Evolutionary conservation across 2,329 filamentous ascomycete species (phyloP).

Genomic region (Alternaria novae-zelandiae): DNA sequence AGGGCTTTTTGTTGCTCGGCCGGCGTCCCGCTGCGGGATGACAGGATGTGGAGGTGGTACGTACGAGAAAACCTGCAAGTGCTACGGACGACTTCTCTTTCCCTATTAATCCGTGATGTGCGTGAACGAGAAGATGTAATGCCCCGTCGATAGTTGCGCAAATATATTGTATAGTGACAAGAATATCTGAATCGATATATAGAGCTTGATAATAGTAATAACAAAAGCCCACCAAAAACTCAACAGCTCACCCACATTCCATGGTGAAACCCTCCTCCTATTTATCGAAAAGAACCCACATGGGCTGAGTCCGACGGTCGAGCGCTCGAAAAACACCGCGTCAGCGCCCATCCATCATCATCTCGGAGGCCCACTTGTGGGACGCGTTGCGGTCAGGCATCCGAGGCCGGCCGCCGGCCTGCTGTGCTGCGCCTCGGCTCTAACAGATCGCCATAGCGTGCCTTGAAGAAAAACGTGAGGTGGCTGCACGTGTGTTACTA

Average conservation of each 20-base stretch:
- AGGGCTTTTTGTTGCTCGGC: neutral
- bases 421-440: constrained; percentile 1
- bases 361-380: constrained; percentile 2
- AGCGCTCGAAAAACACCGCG: neutral
- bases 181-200: neutral
- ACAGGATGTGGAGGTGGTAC: neutral
- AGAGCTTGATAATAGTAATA: neutral
- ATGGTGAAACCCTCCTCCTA: neutral
- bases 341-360: constrained; percentile 1
- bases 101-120: neutral
- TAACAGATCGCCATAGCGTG: neutral
- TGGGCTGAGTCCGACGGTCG: neutral
- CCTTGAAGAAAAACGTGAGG: neutral
- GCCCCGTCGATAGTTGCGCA: neutral
- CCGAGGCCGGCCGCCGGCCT: neutral
- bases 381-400: neutral
- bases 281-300: neutral
- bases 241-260: neutral
- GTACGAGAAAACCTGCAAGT: neutral
- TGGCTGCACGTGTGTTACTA: constrained; percentile 3
- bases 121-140: neutral
- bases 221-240: neutral
- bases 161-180: neutral
- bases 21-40: neutral
- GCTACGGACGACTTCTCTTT: neutral